A percentile compares a stretch with the other conserved stretches of the same genome.
These are phyloP conservation scores for Rhizopus sp. DNA, from an alignment of 371 early-diverging fungal species.

Conservation along the genomic window DNA sequence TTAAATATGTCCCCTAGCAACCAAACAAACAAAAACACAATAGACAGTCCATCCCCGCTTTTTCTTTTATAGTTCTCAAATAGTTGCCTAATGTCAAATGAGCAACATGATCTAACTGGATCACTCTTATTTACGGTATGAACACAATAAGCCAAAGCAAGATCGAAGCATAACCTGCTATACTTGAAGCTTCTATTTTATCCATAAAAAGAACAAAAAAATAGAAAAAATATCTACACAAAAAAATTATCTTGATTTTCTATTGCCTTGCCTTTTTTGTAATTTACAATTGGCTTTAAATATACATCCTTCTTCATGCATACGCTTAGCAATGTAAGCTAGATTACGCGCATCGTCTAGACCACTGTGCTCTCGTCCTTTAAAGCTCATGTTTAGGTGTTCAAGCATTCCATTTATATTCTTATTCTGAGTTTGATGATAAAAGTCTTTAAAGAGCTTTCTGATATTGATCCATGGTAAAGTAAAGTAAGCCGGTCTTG, in stretches of 20 bases:
- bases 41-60: constrained; percentile 58
- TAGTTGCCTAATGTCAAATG: constrained; percentile 42
- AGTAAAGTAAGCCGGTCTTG: constrained; percentile 52
- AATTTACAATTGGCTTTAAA: constrained; percentile 46
- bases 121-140: constrained; percentile 36
- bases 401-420: constrained; percentile 69
- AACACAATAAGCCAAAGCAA: constrained; percentile 60
- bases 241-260: constrained; percentile 1
- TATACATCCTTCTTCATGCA: constrained; percentile 48
- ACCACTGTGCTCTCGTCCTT: constrained; percentile 80
- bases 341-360: constrained; percentile 80
- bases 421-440: constrained; percentile 38
- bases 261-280: not conserved
- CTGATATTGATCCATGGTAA: constrained; percentile 68
- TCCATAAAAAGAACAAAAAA: not conserved
- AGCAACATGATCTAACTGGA: not conserved
- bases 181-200: constrained; percentile 7
- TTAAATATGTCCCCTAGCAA: constrained; percentile 74
- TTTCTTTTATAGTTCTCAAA: constrained; percentile 53
- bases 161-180: constrained; percentile 46
- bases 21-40: constrained; percentile 73
- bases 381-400: constrained; percentile 57
- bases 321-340: constrained; percentile 53
- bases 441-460: constrained; percentile 51
- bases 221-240: not conserved